Evolutionary conservation across 2,329 filamentous ascomycete species (phyloP).

Genomic region (Chrysoporthe cubensis): DNA sequence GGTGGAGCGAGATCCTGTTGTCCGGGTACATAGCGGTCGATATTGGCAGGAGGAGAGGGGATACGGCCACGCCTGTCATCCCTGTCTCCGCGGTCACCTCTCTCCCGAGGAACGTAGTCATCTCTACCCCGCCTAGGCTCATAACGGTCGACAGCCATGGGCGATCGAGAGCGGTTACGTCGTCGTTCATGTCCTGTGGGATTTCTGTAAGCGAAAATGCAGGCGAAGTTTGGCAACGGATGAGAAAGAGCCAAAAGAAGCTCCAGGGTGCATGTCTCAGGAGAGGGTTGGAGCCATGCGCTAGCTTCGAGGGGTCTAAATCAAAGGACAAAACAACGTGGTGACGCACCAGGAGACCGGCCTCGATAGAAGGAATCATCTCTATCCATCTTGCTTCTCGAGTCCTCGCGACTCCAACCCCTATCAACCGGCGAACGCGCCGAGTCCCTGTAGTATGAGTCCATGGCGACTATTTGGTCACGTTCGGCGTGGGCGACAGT

Average conservation of each 20-base stretch:
- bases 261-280: conserved; percentile 2
- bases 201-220: conserved; percentile 32
- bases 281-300: background rate
- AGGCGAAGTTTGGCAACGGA: conserved; percentile 8
- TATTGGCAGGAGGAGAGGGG: conserved; percentile 68
- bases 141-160: conserved; percentile 73
- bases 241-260: background rate
- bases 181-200: conserved; percentile 60
- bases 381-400: conserved; percentile 55
- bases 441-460: conserved; percentile 60
- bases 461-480: conserved; percentile 45
- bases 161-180: conserved; percentile 72
- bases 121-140: conserved; percentile 69
- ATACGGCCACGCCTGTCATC: conserved; percentile 65
- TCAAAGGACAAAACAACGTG: conserved; percentile 11
- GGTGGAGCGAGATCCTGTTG: conserved; percentile 57
- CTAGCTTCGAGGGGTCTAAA: background rate
- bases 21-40: conserved; percentile 84
- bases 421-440: conserved; percentile 59
- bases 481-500: conserved; percentile 21
- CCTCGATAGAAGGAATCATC: conserved; percentile 66
- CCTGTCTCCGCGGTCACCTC: conserved; percentile 42
- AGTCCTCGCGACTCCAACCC: conserved; percentile 58
- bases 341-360: conserved; percentile 70
- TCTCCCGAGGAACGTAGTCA: conserved; percentile 40